Base-by-base conservation (phyloP, 495 filamentous ascomycete species). In the Podospora appendiculata region DNA sequence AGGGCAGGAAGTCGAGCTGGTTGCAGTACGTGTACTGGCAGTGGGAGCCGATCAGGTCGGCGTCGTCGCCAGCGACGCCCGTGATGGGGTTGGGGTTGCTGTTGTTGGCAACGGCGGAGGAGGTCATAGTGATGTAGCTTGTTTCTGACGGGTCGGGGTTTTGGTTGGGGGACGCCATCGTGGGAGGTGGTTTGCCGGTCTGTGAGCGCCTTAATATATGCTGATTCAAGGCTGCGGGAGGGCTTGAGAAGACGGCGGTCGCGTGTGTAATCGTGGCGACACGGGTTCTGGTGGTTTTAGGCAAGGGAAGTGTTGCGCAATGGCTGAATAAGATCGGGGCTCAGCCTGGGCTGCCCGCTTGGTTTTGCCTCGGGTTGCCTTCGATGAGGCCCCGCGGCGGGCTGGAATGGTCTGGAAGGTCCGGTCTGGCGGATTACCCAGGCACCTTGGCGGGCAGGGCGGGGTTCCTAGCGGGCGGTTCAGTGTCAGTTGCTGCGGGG, bases 1-100 rank as follows among this genome's bases (percentile, higher is more conserved):
- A 98, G 39, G 93, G 93, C 10, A 98, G 85, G 73, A 97, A 97
- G 72, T 97, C 94, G 44, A 97, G 87, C 62, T 88, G 85, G 65
- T 90, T 83, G 79, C 93, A 98, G 78, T 88, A 90, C 57, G 82
- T 70, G 71, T 87, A 84, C 70, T 96, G 83, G 78, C 93, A 98
- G 74, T 95, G 90, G 50, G 83, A 81, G 60, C 93, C 93, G 66
- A 97, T 87, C 10, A 88, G 79, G 57, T 85, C 84, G 38, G 88
- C 80, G 71, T 96, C 89, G 0, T 50, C 40, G 48, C 7, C 41
- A 39, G 4, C 35, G 48, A n/a, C 4, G 62, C 71, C 86, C 41
- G 87, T 80, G 67, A 92, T 87, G 62, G 70, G 35, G 14, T 48
- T 13, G 38, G 47, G 19, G 13, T 42, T 44, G 13, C 12, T 12